These are phyloP conservation scores for Tuber brumale DNA, from an alignment of 495 filamentous ascomycete genomes.

Conservation along the genomic window DNA sequence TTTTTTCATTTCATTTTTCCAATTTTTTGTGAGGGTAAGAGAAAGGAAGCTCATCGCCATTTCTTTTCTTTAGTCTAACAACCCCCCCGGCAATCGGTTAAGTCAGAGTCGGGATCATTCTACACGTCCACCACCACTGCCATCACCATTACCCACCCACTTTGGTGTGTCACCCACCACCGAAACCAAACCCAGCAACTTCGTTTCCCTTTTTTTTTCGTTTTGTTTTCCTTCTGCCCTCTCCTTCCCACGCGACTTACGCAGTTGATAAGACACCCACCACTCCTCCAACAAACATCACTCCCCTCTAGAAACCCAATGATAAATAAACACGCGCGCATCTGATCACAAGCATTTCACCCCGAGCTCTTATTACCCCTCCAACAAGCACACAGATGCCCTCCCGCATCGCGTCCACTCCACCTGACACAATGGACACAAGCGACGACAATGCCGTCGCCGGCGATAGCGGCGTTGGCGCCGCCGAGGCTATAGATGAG, in stretches of 20 bases:
- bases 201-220: neutral
- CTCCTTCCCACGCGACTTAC: neutral
- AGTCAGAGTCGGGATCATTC: neutral
- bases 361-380: neutral
- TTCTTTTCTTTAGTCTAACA: neutral
- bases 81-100: neutral
- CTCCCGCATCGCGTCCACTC: conserved; percentile 34
- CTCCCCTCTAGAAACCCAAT: neutral
- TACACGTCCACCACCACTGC: neutral
- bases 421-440: conserved; percentile 36
- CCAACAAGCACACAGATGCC: conserved; percentile 22
- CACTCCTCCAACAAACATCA: neutral
- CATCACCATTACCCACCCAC: neutral
- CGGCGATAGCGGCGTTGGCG: conserved; percentile 13
- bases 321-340: neutral
- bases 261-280: neutral
- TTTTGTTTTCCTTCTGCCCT: neutral
- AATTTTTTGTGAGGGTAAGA: neutral
- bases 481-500: conserved; percentile 44
- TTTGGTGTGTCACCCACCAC: neutral
- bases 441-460: conserved; percentile 20
- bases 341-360: neutral
- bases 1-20: neutral
- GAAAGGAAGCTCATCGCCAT: neutral
- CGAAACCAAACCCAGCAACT: neutral